Conservation (phyloP, 2,329 filamentous ascomycete species). For the Sphaerulina musiva region DNA sequence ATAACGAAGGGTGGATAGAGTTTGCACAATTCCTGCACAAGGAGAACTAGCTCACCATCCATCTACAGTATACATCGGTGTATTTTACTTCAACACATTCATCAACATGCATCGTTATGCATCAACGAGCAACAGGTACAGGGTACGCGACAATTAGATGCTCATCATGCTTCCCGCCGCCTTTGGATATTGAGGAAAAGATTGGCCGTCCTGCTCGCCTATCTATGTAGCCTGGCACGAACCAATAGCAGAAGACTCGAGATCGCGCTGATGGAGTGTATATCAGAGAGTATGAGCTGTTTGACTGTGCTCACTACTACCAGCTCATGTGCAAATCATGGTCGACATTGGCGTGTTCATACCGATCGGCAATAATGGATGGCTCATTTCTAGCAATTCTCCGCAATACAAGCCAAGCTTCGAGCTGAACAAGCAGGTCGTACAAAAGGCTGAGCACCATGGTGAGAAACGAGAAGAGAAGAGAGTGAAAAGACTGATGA, state of each 20-base stretch:
- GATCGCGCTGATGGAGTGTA: not conserved
- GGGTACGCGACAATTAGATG: too few species aligned
- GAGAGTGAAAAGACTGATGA: not conserved
- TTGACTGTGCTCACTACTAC: not conserved
- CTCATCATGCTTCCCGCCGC: too few species aligned
- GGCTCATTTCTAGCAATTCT: slow-evolving; percentile 15
- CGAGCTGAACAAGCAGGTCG: slow-evolving; percentile 13
- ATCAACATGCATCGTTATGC: not conserved
- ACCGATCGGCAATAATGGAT: slow-evolving; percentile 18
- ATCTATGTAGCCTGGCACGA: not conserved
- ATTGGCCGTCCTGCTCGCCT: not conserved
- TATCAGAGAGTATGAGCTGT: not conserved
- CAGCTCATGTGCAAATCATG: not conserved
- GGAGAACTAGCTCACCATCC: too few species aligned
- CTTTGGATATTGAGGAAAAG: not conserved
- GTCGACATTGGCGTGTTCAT: slow-evolving; percentile 17
- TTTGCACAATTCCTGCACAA: too few species aligned
- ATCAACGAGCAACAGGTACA: too few species aligned
- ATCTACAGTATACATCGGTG: not conserved
- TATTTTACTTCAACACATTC: not conserved
- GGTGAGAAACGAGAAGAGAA: not conserved
- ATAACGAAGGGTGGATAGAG: too few species aligned
- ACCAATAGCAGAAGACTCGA: not conserved
- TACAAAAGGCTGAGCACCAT: slow-evolving; percentile 13
- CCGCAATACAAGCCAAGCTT: slow-evolving; percentile 16